Base-by-base conservation (phyloP, 306 rosid species). In the Cucurbita pepo region DNA sequence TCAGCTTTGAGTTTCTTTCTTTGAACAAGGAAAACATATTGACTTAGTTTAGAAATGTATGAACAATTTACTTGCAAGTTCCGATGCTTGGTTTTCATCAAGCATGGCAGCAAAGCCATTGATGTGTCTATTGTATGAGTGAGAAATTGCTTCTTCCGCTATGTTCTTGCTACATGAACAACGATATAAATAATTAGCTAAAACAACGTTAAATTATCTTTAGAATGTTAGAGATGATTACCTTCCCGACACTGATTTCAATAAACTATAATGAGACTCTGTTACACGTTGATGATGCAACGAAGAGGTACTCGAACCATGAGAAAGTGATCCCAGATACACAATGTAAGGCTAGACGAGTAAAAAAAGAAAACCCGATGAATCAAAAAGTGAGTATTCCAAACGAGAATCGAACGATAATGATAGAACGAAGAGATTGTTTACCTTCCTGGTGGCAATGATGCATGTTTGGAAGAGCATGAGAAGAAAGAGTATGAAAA, bases 81-180 rank as follows among this genome's bases (percentile, higher is more conserved):
- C 40, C 12, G 72, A n/a, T 45, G 41, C 56, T 66, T 66, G 40
- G 2, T 45, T 12, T 48, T 66, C 72, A 66, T 66, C 56, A 18
- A 66, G 72, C 36, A 66, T 66, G 41, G 72, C 72, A 21, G 55
- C 72, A 19, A 66, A 66, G 12, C 56, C 72, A 66, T 66, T 66
- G 56, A 66, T 19, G 56, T n/a, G 3, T 21, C 53, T 66, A 19
- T 45, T 66, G 51, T 45, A 66, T 3, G 72, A 66, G 56, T 66
- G 45, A 6, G 45, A 66, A 44, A 66, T 66, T 0, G 40, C 16
- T 21, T 66, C 72, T 48, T 22, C 12, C 1, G 72, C 72, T 66
- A 3, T 19, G n/a, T 12, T 34, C 13, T 66, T 66, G 55, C 72
- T 66, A 53, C 51, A 66, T 30, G 34, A 30, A 30, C 34, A 30